Evolutionary conservation across 345 rosid species (phyloP).

Genomic region (Isatis tinctoria): DNA sequence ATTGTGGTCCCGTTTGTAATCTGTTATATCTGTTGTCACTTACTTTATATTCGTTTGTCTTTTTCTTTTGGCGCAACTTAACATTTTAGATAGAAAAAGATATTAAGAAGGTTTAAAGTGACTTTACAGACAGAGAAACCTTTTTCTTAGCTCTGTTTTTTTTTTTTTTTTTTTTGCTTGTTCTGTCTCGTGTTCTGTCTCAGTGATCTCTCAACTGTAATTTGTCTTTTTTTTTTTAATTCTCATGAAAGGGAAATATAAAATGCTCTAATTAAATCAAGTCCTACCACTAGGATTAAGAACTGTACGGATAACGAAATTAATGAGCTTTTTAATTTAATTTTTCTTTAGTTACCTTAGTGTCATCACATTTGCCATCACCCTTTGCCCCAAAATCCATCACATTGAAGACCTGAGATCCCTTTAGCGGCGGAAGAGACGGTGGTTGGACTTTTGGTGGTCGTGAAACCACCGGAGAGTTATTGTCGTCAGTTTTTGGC

Average conservation of each 20-base stretch:
- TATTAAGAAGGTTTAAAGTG: not conserved
- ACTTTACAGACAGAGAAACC: constrained; percentile 13
- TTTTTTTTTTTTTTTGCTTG: not conserved
- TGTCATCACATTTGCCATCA: constrained; percentile 78
- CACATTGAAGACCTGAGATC: constrained; percentile 52
- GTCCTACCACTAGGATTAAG: constrained; percentile 5
- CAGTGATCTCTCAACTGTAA: constrained; percentile 11
- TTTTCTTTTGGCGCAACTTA: not conserved
- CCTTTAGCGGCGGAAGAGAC: constrained; percentile 35
- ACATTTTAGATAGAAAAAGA: not conserved
- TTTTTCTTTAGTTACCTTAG: constrained; percentile 48
- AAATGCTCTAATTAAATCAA: constrained; percentile 18
- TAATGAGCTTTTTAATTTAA: not conserved
- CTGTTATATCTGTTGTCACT: constrained; percentile 34
- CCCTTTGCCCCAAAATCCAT: constrained; percentile 87
- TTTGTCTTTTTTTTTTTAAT: not conserved
- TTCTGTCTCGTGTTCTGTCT: constrained; percentile 19
- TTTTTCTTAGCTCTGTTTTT: constrained; percentile 23
- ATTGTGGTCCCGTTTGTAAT: constrained; percentile 22
- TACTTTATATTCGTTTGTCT: constrained; percentile 26
- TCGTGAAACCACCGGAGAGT: constrained; percentile 31
- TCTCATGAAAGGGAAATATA: constrained; percentile 20
- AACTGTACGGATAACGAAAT: constrained; percentile 8
- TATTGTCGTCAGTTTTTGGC: not conserved
- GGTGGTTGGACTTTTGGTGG: constrained; percentile 39